Evolutionary conservation across 495 filamentous ascomycete species (phyloP).

Genomic region (Oidiodendron maius): DNA sequence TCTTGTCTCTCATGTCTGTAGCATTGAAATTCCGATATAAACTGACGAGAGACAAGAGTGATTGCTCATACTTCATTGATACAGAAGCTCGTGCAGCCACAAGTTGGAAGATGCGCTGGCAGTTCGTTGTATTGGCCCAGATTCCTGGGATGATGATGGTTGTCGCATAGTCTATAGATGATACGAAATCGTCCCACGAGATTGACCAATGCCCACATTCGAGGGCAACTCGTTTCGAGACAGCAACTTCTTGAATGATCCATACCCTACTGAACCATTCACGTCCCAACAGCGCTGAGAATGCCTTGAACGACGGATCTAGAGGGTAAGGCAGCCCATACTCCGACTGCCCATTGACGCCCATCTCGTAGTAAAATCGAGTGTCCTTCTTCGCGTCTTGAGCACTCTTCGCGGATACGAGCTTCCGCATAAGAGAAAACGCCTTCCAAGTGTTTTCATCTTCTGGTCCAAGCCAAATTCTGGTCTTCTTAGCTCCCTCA

Average conservation of each 20-base stretch:
- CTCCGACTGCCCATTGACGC: not conserved
- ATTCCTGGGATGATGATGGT: not conserved
- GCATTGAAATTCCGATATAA: no score
- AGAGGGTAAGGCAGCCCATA: not conserved
- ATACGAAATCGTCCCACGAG: not conserved
- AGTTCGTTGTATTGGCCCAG: not conserved
- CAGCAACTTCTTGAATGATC: not conserved
- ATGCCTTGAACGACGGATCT: not conserved
- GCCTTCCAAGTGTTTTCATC: not conserved
- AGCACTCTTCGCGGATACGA: not conserved
- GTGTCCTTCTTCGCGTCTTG: not conserved
- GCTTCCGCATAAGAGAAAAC: not conserved
- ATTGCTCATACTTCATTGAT: not conserved
- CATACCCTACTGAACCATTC: not conserved
- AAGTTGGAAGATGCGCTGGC: not conserved
- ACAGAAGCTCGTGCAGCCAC: not conserved
- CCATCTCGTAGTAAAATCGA: not conserved
- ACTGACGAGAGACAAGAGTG: not conserved
- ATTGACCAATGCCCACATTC: not conserved
- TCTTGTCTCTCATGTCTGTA: not conserved
- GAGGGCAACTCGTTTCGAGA: not conserved
- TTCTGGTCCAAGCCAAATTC: not conserved
- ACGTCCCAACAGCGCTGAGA: not conserved
- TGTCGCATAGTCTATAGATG: not conserved
- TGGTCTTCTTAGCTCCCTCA: not conserved